A percentile compares a stretch with the other conserved stretches of the same genome.
Evolutionary conservation across 2,329 filamentous ascomycete species (phyloP).

Genomic region (Fusarium solani-melongenae): DNA sequence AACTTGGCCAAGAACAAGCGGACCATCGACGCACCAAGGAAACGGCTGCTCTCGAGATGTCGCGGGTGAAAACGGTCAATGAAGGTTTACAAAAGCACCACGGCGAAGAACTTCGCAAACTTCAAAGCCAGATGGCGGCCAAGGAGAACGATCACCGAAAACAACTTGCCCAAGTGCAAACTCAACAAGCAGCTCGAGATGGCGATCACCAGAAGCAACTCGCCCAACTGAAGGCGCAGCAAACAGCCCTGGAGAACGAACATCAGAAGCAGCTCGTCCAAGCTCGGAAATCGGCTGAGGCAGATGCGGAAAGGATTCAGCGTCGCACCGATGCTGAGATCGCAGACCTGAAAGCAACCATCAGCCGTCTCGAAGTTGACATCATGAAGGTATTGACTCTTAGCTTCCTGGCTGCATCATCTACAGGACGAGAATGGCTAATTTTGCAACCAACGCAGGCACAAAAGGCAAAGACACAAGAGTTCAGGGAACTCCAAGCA

Average conservation of each 20-base stretch:
- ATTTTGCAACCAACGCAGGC: constrained; percentile 52
- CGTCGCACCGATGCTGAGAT: constrained; percentile 68
- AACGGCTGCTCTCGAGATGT: constrained; percentile 54
- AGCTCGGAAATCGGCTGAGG: constrained; percentile 59
- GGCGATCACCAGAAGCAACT: constrained; percentile 43
- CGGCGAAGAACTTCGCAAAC: constrained; percentile 68
- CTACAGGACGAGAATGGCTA: background rate
- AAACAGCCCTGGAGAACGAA: constrained; percentile 43
- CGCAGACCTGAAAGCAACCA: constrained; percentile 69
- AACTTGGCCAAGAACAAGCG: constrained; percentile 77
- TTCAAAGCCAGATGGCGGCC: constrained; percentile 45
- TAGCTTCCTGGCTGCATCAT: background rate
- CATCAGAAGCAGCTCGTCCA: constrained; percentile 58
- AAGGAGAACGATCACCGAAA: constrained; percentile 48
- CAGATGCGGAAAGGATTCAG: constrained; percentile 61
- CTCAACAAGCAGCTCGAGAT: constrained; percentile 45
- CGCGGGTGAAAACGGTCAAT: constrained; percentile 70
- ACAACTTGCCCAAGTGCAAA: constrained; percentile 42
- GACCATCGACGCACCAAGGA: constrained; percentile 75
- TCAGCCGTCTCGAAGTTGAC: constrained; percentile 71
- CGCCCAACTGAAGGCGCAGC: constrained; percentile 35
- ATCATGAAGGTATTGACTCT: constrained; percentile 63
- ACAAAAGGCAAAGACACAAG: constrained; percentile 69
- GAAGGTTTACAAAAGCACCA: constrained; percentile 78
- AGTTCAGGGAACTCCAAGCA: constrained; percentile 49